Base-by-base conservation (phyloP, 257 asterid species). In the Euphrasia confusa region DNA sequence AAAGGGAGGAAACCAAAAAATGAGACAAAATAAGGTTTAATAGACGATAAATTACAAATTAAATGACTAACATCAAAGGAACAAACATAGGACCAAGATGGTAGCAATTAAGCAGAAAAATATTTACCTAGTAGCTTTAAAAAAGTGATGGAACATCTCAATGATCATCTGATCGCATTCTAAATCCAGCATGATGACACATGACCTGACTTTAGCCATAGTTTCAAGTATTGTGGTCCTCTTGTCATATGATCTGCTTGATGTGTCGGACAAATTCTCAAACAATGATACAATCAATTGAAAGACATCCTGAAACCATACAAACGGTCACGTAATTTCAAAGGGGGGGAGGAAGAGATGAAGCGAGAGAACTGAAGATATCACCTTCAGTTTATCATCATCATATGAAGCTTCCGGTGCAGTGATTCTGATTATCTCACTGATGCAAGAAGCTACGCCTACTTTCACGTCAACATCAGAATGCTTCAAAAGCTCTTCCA, bases 341-440 rank as follows among this genome's bases (percentile, higher is more conserved):
- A 64, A 54, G 54, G 59, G 63, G 24, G 24, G 24, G 24, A 66
- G 24, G 49, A 0, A 68, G 4, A 61, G 15, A 63, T 21, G 57
- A 28, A 7, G 42, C 42, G 17, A n/a, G 50, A 11, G 33, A 49
- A 35, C 10, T 14, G 48, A 62, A 49, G 18, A 27, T 7, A 15
- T 60, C 70, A 89, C 99, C 96, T 89, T 93, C 99, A 93, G 87
- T 77, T 71, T 77, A 50, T 85, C 95, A 84, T 93, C 97, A 61
- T 85, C 96, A 65, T 87, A 93, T 60, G 99, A 96, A 62, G 97
- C 96, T 27, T 89, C 96, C 11, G 99, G 99, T 12, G 99, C 97
- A 45, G 99, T 93, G 57, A 93, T 93, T 80, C 99, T 83, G 42
- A 95, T 93, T 67, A 93, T 84, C 80, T 93, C 99, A 71, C 99